A percentile compares a stretch with the other conserved stretches of the same genome.
These are phyloP conservation scores for Colletotrichum endophyticum DNA, from an alignment of 2,329 filamentous ascomycete species.

Conservation along the genomic window DNA sequence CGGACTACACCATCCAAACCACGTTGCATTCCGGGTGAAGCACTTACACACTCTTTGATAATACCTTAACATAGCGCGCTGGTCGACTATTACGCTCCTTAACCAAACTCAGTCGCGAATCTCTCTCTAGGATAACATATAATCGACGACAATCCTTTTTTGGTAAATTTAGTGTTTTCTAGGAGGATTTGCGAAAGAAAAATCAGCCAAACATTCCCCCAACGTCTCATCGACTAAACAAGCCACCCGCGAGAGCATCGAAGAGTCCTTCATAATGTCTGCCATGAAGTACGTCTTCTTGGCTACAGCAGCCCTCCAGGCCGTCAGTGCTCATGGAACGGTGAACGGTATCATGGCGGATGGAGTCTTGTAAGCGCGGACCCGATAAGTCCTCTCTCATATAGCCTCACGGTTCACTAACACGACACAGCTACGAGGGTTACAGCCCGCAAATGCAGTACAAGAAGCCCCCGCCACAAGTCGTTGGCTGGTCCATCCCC, in stretches of 20 bases:
- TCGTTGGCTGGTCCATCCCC: slow-evolving; percentile 19
- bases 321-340: slow-evolving; percentile 6
- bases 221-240: not conserved
- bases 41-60: not conserved
- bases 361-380: slow-evolving; percentile 11
- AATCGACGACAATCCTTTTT: not conserved
- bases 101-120: not conserved
- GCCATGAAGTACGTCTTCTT: slow-evolving; percentile 5
- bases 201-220: not conserved
- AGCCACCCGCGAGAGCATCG: not conserved
- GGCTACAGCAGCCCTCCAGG: not conserved
- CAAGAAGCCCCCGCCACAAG: slow-evolving; percentile 28
- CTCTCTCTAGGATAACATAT: not conserved
- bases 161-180: not conserved
- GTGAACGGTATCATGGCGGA: slow-evolving; percentile 14
- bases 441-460: slow-evolving; percentile 21
- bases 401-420: not conserved
- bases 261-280: not conserved
- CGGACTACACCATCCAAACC: not conserved
- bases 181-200: not conserved
- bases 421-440: slow-evolving; percentile 8
- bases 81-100: slow-evolving; percentile 11
- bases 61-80: not conserved
- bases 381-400: not conserved
- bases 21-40: not conserved